A percentile compares a stretch with the other conserved stretches of the same genome.
Conservation (phyloP, 2,329 filamentous ascomycete genomes). For the Cladosporium sp. region DNA sequence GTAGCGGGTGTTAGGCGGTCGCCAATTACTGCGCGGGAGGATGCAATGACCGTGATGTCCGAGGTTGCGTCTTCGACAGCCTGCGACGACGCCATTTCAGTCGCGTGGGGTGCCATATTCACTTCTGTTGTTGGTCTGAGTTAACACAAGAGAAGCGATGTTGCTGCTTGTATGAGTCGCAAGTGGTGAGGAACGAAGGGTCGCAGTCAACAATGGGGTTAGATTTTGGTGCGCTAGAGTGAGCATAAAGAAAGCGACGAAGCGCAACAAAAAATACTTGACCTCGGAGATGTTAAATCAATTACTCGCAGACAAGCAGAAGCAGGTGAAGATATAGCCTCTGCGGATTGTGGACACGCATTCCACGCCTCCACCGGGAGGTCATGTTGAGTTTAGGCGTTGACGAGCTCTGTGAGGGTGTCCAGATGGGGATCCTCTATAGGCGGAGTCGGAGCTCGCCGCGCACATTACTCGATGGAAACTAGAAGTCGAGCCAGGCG, state of each 20-base stretch:
- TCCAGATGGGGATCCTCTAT: too few species aligned
- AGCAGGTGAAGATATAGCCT: neutral
- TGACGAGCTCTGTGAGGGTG: neutral
- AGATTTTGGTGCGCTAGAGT: neutral
- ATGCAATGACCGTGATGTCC: constrained; percentile 69
- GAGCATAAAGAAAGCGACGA: neutral
- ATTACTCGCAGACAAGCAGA: too few species aligned
- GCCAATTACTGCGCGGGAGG: constrained; percentile 75
- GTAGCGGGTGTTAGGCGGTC: constrained; percentile 76
- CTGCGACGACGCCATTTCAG: constrained; percentile 24
- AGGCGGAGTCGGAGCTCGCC: constrained; percentile 2
- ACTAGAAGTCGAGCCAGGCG: neutral
- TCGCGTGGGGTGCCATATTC: constrained; percentile 29
- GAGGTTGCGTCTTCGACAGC: constrained; percentile 11
- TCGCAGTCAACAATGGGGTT: neutral
- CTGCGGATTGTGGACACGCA: constrained; percentile 6
- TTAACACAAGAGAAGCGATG: too few species aligned
- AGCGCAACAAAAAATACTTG: neutral
- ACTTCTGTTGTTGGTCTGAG: neutral
- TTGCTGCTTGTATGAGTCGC: neutral
- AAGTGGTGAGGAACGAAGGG: neutral
- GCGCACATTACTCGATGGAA: constrained; percentile 12
- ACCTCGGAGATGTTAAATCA: too few species aligned
- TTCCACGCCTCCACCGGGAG: neutral
- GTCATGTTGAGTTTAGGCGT: neutral